phyloP scores from a whole-genome alignment of 202 grass and related monocot genomes.

The Carex sylvatica region DNA sequence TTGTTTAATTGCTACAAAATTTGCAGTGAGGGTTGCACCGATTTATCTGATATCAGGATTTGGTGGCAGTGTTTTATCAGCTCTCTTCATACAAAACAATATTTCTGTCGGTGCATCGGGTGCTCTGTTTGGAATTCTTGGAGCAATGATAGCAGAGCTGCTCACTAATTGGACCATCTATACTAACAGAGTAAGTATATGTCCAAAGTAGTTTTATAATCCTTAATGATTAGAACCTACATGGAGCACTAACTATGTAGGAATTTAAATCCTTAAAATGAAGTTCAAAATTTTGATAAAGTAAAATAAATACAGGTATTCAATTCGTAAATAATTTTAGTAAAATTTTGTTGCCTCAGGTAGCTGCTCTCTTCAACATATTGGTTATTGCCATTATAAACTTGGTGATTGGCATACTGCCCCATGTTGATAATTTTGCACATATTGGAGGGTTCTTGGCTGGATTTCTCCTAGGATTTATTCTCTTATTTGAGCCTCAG shows the following conservation, averaged over 20 bases:
- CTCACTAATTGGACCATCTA: slow-evolving; percentile 93
- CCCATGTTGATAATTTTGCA: slow-evolving; percentile 80
- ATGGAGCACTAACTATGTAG: background rate
- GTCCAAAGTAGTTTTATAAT: background rate
- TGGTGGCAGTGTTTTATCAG: slow-evolving; percentile 73
- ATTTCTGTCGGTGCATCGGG: slow-evolving; percentile 88
- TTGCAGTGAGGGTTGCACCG: slow-evolving; percentile 59
- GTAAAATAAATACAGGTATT: background rate
- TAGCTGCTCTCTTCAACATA: slow-evolving; percentile 59
- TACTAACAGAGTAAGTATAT: slow-evolving; percentile 54
- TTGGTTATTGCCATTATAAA: slow-evolving; percentile 72
- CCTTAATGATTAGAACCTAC: background rate
- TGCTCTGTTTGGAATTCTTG: slow-evolving; percentile 87
- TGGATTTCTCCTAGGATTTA: slow-evolving; percentile 73
- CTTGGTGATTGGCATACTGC: slow-evolving; percentile 73
- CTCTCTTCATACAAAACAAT: slow-evolving; percentile 69
- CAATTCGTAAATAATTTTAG: background rate
- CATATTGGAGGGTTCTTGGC: slow-evolving; percentile 77
- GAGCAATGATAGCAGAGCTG: slow-evolving; percentile 84
- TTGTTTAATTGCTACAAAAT: slow-evolving; percentile 4
- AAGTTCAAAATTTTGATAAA: background rate
- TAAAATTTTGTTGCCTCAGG: slow-evolving; percentile 26
- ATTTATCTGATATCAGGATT: slow-evolving; percentile 86
- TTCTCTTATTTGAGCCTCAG: slow-evolving; percentile 68
- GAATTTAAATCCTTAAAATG: background rate